Conservation (phyloP, 2,329 filamentous ascomycete species). For the Amphichorda felina region DNA sequence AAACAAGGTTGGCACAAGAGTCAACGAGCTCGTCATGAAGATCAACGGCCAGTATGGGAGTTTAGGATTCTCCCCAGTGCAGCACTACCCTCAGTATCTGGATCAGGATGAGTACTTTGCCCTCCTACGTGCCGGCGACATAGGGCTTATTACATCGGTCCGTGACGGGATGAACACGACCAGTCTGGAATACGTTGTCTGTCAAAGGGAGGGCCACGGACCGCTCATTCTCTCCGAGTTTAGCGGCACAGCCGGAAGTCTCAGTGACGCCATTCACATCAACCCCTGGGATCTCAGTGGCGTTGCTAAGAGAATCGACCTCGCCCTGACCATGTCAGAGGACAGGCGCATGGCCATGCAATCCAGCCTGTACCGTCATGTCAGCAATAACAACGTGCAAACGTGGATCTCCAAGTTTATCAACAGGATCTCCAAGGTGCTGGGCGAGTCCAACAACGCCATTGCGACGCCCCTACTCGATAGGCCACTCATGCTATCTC, state of each 20-base stretch:
- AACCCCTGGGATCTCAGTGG: conserved; percentile 89
- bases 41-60: conserved; percentile 90
- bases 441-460: conserved; percentile 64
- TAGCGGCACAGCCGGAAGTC: conserved; percentile 80
- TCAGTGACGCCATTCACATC: conserved; percentile 83
- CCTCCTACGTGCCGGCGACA: conserved; percentile 78
- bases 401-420: conserved; percentile 75
- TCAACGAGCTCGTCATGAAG: conserved; percentile 79
- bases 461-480: conserved; percentile 76
- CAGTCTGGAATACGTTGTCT: conserved; percentile 86
- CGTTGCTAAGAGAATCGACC: conserved; percentile 73
- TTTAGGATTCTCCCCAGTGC: conserved; percentile 78
- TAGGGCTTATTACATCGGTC: conserved; percentile 89
- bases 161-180: conserved; percentile 98
- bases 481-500: conserved; percentile 55
- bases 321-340: conserved; percentile 64
- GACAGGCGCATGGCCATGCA: conserved; percentile 60
- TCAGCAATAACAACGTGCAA: conserved; percentile 76
- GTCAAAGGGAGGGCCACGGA: conserved; percentile 75
- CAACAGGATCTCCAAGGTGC: conserved; percentile 65
- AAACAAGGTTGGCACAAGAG: conserved; percentile 74
- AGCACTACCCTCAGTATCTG: conserved; percentile 91
- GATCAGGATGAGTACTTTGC: conserved; percentile 88
- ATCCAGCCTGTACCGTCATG: conserved; percentile 65
- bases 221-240: conserved; percentile 94